These are phyloP conservation scores for Ophiocordyceps camponoti-leonardi DNA, from an alignment of 2,329 filamentous ascomycete species.

Conservation along the genomic window DNA sequence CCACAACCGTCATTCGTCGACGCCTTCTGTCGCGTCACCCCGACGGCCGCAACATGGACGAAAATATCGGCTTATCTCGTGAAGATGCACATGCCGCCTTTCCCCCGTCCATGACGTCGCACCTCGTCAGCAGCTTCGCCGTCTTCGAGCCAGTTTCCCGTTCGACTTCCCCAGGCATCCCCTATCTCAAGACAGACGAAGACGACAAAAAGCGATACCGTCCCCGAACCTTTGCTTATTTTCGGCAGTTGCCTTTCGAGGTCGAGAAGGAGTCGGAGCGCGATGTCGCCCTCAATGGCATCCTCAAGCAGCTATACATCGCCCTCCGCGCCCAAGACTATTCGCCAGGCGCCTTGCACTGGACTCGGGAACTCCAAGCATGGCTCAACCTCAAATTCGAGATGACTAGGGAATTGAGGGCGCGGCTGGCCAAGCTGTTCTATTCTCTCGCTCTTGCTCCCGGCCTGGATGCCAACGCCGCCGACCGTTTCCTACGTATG, in stretches of 20 bases:
- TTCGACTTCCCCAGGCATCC: constrained; percentile 65
- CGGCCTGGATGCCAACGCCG: constrained; percentile 63
- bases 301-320: constrained; percentile 86
- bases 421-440: constrained; percentile 76
- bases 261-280: constrained; percentile 68
- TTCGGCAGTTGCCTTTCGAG: constrained; percentile 72
- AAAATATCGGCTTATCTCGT: constrained; percentile 17
- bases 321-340: constrained; percentile 87
- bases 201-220: constrained; percentile 51
- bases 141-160: constrained; percentile 58
- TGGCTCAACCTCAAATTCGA: constrained; percentile 98
- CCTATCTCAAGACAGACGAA: constrained; percentile 30
- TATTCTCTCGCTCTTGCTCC: constrained; percentile 87
- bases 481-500: constrained; percentile 92
- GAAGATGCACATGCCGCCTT: constrained; percentile 13
- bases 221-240: constrained; percentile 86
- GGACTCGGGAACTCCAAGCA: constrained; percentile 87
- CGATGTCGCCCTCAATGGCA: constrained; percentile 65
- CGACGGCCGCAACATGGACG: constrained; percentile 15
- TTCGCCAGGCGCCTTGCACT: constrained; percentile 81
- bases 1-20: too few relatives aligned
- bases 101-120: constrained; percentile 14
- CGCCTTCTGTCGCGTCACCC: not conserved
- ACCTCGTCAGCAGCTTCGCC: constrained; percentile 19
- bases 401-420: constrained; percentile 67